Base-by-base conservation (phyloP, 2,329 filamentous ascomycete species). In the Diaporthe vexans region DNA sequence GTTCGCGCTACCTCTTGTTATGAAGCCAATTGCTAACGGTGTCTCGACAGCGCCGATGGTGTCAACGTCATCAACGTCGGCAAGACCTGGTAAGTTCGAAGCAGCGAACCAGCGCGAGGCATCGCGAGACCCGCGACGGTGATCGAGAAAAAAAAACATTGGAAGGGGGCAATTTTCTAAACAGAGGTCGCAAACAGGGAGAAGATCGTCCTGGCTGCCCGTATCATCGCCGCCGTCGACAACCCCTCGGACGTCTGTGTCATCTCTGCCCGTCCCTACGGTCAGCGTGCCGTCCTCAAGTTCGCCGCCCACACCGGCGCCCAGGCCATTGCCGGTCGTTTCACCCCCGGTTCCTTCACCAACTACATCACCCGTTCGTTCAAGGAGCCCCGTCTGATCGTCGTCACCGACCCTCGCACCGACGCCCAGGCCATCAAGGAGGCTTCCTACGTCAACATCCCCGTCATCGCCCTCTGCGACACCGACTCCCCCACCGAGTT, bases 321-420 rank as follows among this genome's bases (percentile, higher is more conserved):
- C 84, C 94, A 95, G 84, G 94, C 97, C 87, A 99, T 99, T 84
- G 97, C 97, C 84, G 97, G 97, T 90, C 97, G 97, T 87, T 99
- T 99, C 94, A 99, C 97, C 85, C 97, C 97, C 86, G 97, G 97
- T 94, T 98, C 96, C 88, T 99, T 99, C 94, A 99, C 97, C 92
- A 99, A 99, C 93, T 99, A 99, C 94, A 99, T 99, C 94, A 99
- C 97, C 88, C 96, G 97, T 85, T 98, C 97, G 79, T 99, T 99
- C 95, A 98, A 98, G 93, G 97, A 99, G 91, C 97, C 97, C 85
- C 97, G 97, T 88, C 92, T 99, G 85, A 98, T 99, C 88, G 93
- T 99, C 86, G 97, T 99, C 84, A 99, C 97, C 89, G 97, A 99
- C 88, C 97, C 97, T 83, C 96, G 97, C 89, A 99, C 97, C 90